Conservation (phyloP, 139 green algal species). For the Chlorella sp. region DNA sequence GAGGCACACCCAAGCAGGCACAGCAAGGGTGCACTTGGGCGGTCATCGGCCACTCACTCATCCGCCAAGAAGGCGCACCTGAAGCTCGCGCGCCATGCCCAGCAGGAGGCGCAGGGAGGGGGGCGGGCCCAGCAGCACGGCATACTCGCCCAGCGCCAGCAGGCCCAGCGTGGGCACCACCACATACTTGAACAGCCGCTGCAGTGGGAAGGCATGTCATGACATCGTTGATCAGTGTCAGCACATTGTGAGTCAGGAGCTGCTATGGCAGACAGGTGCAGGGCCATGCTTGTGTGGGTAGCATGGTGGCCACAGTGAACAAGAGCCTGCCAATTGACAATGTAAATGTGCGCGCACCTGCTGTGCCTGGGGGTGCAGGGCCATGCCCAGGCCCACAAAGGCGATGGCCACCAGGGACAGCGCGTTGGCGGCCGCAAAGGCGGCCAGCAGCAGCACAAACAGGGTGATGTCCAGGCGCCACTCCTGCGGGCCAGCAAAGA, state of each 20-base stretch:
- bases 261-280: too few relatives aligned
- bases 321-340: too few relatives aligned
- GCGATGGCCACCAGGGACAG: conserved; percentile 58
- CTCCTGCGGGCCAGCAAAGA: conserved; percentile 10
- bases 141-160: conserved; percentile 60
- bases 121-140: conserved; percentile 54
- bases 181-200: conserved; percentile 33
- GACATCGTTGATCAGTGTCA: too few relatives aligned
- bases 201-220: not conserved
- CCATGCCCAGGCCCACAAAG: conserved; percentile 60
- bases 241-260: too few relatives aligned
- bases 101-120: not conserved
- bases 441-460: conserved; percentile 64
- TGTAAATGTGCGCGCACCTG: too few relatives aligned
- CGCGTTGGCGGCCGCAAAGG: conserved; percentile 58
- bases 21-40: not conserved
- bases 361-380: not conserved
- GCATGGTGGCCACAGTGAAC: too few relatives aligned
- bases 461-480: conserved; percentile 64
- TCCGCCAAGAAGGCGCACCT: not conserved
- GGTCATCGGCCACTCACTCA: too few relatives aligned
- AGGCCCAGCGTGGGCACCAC: conserved; percentile 56
- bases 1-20: too few relatives aligned
- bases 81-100: not conserved
- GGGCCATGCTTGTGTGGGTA: too few relatives aligned